phyloP scores from a whole-genome alignment of 176 grass and related monocot genomes.

The Rhynchospora pubera region DNA sequence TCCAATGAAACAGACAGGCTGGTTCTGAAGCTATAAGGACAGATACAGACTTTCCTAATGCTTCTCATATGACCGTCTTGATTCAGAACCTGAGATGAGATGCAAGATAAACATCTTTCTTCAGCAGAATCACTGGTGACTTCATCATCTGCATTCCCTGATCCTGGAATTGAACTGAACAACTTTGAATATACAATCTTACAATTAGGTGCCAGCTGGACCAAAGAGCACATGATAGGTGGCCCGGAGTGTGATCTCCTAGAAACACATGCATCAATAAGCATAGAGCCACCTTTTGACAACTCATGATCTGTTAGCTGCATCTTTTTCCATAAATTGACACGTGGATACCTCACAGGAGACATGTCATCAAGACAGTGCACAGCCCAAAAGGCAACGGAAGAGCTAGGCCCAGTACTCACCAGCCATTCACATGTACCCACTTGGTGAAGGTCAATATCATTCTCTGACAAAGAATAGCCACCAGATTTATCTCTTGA shows the following conservation, averaged over 20 bases:
- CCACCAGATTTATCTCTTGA: slow-evolving; percentile 36
- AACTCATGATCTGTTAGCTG: slow-evolving; percentile 29
- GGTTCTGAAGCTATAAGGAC: slow-evolving; percentile 59
- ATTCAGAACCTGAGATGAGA: slow-evolving; percentile 37
- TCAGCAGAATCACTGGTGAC: slow-evolving; percentile 31
- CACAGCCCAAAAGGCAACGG: slow-evolving; percentile 60
- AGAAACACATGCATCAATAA: slow-evolving; percentile 56
- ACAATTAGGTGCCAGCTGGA: slow-evolving; percentile 62
- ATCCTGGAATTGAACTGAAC: slow-evolving; percentile 21
- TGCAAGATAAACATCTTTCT: slow-evolving; percentile 33
- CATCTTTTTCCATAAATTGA: slow-evolving; percentile 66
- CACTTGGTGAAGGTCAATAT: slow-evolving; percentile 28
- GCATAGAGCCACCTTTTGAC: slow-evolving; percentile 31
- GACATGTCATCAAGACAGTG: slow-evolving; percentile 87
- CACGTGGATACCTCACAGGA: slow-evolving; percentile 64
- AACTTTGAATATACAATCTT: slow-evolving; percentile 42
- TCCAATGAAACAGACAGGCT: slow-evolving; percentile 89
- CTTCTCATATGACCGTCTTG: slow-evolving; percentile 55
- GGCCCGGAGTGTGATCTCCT: slow-evolving; percentile 51
- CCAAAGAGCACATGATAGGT: slow-evolving; percentile 64
- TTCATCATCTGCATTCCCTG: slow-evolving; percentile 30
- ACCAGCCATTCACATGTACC: slow-evolving; percentile 93
- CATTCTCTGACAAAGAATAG: slow-evolving; percentile 47
- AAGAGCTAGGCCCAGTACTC: slow-evolving; percentile 44
- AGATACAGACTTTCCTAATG: slow-evolving; percentile 62